Evolutionary conservation across 345 rosid species (phyloP), one percentile per base, ranked within the genome.

Genomic region (Citrus glauca): DNA sequence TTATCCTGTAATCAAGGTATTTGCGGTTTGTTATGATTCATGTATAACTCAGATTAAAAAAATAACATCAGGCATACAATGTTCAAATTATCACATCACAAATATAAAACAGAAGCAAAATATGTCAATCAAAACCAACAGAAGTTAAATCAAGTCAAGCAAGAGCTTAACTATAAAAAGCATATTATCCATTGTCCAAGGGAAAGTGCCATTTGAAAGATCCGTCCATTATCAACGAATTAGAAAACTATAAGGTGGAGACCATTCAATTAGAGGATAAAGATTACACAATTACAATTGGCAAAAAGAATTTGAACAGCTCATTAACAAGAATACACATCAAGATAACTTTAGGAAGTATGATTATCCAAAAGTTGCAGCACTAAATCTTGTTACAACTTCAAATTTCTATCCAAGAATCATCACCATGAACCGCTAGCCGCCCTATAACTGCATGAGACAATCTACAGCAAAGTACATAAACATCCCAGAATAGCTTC

Each of bases 1-100:
- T 79, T 87, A 77, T 66, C 81, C 53, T 69, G 28, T 81, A 69
- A 5, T 71, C 81, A 71, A 65, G 66, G 72, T 28, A 70, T 19
- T 63, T 9, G 24, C 30, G 25, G 16, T 19, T 56, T 14, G 59
- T 14, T 35, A 35, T 25, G 28, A 37, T 17, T 30, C 57, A 45
- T n/a, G 25, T 8, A 53, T 5, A 50, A 71, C 64, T 55, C 13
- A 24, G 48, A 66, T 71, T 24, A 56, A 30, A 22, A 64, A n/a
- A 10, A 61, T 1, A 28, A 13, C 19, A 38, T 30, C 22, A 38
- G 27, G 70, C 48, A 61, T 16, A 30, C 3, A 19, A 42, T 40
- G 33, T 17, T 69, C 55, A 24, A 69, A 42, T 25, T 2, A 25
- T 25, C 32, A 24, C 28, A 1, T 10, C 20, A 68, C 30, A 40